Base-by-base conservation (phyloP, 1,139 yeast species). In the Nadsonia commutata region DNA sequence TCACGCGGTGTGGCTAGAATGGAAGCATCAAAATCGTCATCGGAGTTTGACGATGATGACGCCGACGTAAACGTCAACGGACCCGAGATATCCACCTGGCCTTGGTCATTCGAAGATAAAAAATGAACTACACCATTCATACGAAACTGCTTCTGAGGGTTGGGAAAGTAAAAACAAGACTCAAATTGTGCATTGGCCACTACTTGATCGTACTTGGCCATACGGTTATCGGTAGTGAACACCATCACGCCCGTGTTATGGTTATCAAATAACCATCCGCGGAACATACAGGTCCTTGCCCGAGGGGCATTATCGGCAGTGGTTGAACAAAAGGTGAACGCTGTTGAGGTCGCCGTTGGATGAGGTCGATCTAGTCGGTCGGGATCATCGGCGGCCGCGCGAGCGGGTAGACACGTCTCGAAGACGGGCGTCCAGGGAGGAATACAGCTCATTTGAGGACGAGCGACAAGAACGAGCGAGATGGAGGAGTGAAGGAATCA, bases 251-350 rank as follows among this genome's bases (percentile, higher is more conserved):
- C 84, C 38, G 80, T 78, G 46, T 73, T 68, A 48, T 71, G 72
- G 55, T 82, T 83, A 55, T 76, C 69, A 55, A 83, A 84, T 40
- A 84, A 62, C 63, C 82, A 84, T 13, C 88, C 93, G 43, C 94
- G 70, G 53, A 68, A 75, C 13, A 82, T 76, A 49, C 84, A 74
- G 0, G 93, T 80, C 51, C 94, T 65, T 43, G 72, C 80, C 51
- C 64, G 71, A 16, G 83, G 94, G 55, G 63, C 65, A n/a, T 76
- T 76, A 36, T 54, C 49, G 8, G 53, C 41, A 50, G 78, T 82
- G 37, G 80, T 74, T 13, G 90, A 81, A 43, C 85, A 76, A 43
- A 83, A 71, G 50, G 80, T 80, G 52, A 82, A 80, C 8, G 23
- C 8, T 6, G 23, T 21, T 6, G 23, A 21, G 9, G 23, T n/a